Evolutionary conservation across 2,329 filamentous ascomycete species (phyloP), one percentile per base, ranked within the genome.

Genomic region (Aspergillus sclerotialis): DNA sequence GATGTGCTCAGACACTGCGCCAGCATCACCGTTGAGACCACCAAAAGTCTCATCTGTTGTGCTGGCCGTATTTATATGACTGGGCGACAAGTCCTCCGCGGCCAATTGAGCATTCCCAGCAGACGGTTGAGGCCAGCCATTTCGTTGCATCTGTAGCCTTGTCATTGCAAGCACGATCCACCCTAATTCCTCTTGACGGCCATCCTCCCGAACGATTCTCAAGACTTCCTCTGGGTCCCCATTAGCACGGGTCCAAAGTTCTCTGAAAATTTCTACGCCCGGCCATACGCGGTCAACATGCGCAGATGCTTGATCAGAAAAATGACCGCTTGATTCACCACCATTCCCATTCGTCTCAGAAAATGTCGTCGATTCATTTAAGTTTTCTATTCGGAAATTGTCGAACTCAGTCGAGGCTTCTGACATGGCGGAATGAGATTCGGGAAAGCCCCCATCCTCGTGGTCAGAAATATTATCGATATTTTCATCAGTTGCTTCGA

Each of bases 161-260:
- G 55, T 65, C 40, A 78, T 75, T 15, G 75, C 63, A 19, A 69
- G 65, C 8, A 81, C 68, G 66, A 78, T 76, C 53, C 77, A 76
- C 8, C 66, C 64, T 21, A 84, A 66, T 32, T 73, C 71, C 8
- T 76, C 73, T 36, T 74, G 67, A 2, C 76, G 67, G 4, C 72
- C 69, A 45, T 82, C 78, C 24, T 76, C 70, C 25, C 73, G 69
- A 19, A 82, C 78, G 14, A 84, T 76, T 26, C 69, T 64, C 3
- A 81, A 45, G 16, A 84, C 76, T 38, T 68, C 70, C 23, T 73
- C 66, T 0, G 71, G 70, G 45, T 82, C 70, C 4, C 78, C 78
- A 28, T 70, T 69, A 1, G 78, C 77, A 36, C 74, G 73, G 27
- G 70, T 67, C 56, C 78, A 80, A 7, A 65, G 24, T 75, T 78